These are phyloP conservation scores for Cladosporium sp. DNA, from an alignment of 2,329 filamentous ascomycete species.

Conservation along the genomic window DNA sequence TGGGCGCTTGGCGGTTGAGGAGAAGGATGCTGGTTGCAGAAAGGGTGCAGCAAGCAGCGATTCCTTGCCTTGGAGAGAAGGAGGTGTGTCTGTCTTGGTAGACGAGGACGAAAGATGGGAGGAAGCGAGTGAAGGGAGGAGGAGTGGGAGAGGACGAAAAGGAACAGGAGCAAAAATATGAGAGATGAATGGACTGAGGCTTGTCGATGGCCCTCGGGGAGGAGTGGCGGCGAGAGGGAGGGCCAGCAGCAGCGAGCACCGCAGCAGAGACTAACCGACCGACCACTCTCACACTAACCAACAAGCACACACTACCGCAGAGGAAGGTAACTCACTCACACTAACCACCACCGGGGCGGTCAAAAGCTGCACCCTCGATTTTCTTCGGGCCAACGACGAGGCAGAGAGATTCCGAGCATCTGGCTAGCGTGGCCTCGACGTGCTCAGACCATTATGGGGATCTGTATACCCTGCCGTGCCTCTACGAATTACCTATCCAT, in stretches of 20 bases:
- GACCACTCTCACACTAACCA: too few species aligned
- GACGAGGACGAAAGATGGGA: background rate
- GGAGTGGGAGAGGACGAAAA: background rate
- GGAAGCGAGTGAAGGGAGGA: background rate
- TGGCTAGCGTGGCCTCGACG: slow-evolving; percentile 9
- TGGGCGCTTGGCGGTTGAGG: slow-evolving; percentile 11
- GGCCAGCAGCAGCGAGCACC: too few species aligned
- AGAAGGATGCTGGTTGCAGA: background rate
- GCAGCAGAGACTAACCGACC: too few species aligned
- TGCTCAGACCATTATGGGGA: slow-evolving; percentile 10
- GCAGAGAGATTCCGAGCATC: slow-evolving; percentile 4
- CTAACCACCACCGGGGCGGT: background rate
- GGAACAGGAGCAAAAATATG: background rate
- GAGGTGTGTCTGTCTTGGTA: background rate
- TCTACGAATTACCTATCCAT: slow-evolving; percentile 1
- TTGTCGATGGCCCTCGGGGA: slow-evolving; percentile 5
- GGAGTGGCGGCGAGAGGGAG: slow-evolving; percentile 8
- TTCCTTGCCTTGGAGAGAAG: background rate
- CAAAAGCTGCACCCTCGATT: slow-evolving; percentile 5
- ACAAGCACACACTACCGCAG: too few species aligned
- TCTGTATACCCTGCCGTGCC: too few species aligned
- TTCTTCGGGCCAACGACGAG: slow-evolving; percentile 11
- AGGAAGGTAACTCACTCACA: too few species aligned
- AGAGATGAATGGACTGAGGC: too few species aligned
- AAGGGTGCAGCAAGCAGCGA: slow-evolving; percentile 9